Evolutionary conservation across 805 yeast species (phyloP), one percentile per base, ranked within the genome.

Genomic region (Peterozyma toletana): DNA sequence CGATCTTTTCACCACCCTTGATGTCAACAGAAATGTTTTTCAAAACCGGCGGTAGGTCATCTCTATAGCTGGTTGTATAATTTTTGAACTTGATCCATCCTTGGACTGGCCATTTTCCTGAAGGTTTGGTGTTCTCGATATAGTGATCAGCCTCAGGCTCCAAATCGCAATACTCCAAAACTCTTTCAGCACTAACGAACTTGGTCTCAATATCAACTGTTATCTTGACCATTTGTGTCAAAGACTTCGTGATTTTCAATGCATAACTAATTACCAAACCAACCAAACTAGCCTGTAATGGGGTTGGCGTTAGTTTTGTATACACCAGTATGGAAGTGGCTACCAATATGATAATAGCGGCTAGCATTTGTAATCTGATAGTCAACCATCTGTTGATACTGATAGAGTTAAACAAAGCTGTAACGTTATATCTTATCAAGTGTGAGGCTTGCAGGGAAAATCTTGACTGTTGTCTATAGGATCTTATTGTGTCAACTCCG

Each of bases 141-240:
- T 80, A 59, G 44, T 71, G 79, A 1, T 93, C 83, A 5, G 93
- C 96, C 66, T 91, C 99, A 15, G 89, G 73, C 31, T 68, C 65
- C 48, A 93, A 68, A n/a, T 67, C 62, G 33, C 95, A 77, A 62
- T 90, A 91, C 62, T 91, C 99, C 64, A 86, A 72, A 42, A 91
- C 81, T 66, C 99, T 81, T 68, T 91, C 99, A 38, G 93, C 97
- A 15, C 96, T 86, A 35, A 82, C 84, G 44, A 78, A 68, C 51
- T 73, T 78, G 6, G 80, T 68, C 56, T 82, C 87, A 37, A 80
- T 75, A 51, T 78, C 82, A 18, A 80, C 86, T 4, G 81, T 66
- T 58, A 71, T 67, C 53, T 84, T 67, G 6, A 82, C 84, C 45
- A 81, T 71, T 62, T 71, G 68, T 52, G 68, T 72, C 53, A 82